These are phyloP conservation scores for Cubamyces lactineus DNA, from an alignment of 768 basidiomycete genomes.

Conservation along the genomic window DNA sequence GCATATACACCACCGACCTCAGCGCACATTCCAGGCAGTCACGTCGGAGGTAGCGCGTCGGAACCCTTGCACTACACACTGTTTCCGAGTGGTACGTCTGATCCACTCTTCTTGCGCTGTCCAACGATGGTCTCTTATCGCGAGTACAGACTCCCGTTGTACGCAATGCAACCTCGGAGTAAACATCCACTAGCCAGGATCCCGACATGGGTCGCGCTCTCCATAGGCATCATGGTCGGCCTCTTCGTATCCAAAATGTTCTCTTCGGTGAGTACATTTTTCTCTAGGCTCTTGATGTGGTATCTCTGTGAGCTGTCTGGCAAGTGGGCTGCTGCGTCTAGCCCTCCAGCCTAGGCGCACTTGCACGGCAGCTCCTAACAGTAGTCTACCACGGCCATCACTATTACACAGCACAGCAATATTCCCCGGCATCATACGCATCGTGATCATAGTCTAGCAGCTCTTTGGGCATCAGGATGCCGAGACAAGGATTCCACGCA, in stretches of 20 bases:
- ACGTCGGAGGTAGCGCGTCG: constrained; percentile 21
- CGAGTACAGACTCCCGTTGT: constrained; percentile 11
- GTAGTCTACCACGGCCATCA: no score
- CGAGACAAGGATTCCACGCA: neutral
- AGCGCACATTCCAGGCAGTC: neutral
- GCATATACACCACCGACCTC: neutral
- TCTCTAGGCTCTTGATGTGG: neutral
- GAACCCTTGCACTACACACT: constrained; percentile 7
- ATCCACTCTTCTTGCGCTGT: constrained; percentile 4
- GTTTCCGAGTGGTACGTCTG: constrained; percentile 13
- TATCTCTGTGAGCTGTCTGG: no score
- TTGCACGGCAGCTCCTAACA: no score
- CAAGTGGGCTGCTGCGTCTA: no score
- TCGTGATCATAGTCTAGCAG: neutral
- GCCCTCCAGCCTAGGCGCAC: no score
- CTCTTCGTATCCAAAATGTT: constrained; percentile 32
- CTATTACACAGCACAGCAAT: constrained; percentile 49
- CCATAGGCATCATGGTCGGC: constrained; percentile 34
- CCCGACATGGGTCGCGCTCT: constrained; percentile 36
- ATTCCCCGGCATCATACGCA: constrained; percentile 28
- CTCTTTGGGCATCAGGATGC: neutral
- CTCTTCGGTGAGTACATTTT: constrained; percentile 27
- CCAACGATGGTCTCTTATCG: constrained; percentile 18
- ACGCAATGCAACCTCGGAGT: constrained; percentile 32
- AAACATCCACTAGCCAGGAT: constrained; percentile 32